phyloP scores from a whole-genome alignment of 2,329 filamentous ascomycete species.

The Sarocladiaceae sp. region DNA sequence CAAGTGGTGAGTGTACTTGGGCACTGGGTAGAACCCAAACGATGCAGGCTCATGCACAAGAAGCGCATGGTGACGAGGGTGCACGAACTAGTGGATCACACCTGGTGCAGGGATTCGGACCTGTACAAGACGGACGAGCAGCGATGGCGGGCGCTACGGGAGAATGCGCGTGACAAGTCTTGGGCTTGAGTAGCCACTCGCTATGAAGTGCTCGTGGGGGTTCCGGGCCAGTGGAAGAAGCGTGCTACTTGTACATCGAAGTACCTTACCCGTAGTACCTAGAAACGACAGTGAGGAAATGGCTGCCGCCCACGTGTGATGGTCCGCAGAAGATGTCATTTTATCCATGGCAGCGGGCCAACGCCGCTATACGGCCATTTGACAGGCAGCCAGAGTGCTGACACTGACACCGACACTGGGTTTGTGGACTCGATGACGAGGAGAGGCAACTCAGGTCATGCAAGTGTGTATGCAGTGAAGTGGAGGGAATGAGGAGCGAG shows the following conservation, averaged over 20 bases:
- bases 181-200: not conserved
- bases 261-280: too few relatives aligned
- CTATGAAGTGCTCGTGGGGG: too few relatives aligned
- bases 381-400: not conserved
- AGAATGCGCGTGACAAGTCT: not conserved
- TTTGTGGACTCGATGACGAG: conserved; percentile 2
- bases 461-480: not conserved
- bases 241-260: too few relatives aligned
- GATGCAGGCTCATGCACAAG: not conserved
- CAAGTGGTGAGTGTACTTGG: not conserved
- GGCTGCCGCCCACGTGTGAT: conserved; percentile 3
- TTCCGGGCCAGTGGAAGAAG: not conserved
- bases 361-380: conserved; percentile 1
- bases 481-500: not conserved
- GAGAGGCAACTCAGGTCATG: not conserved
- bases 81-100: conserved; percentile 3
- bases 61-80: not conserved
- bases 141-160: not conserved
- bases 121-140: not conserved
- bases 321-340: not conserved
- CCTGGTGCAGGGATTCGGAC: not conserved
- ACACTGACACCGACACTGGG: not conserved
- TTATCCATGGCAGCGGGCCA: too few relatives aligned
- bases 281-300: too few relatives aligned
- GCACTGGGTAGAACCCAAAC: not conserved